Evolutionary conservation across 2,329 filamentous ascomycete genomes (phyloP).

Genomic region (Metarhizium robertsii): DNA sequence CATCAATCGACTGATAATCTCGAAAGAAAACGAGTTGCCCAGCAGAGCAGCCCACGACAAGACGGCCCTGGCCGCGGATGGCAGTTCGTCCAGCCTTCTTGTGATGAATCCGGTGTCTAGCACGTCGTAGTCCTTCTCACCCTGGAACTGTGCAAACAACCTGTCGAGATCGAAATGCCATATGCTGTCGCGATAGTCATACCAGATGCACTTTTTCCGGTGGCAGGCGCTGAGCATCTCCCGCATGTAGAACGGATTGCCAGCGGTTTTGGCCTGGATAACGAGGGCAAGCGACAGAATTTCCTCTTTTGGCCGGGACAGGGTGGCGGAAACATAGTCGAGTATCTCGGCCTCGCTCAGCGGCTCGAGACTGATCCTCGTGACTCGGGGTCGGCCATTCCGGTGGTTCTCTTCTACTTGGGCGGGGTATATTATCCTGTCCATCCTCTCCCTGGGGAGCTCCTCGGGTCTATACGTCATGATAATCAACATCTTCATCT

Average conservation of each 20-base stretch:
- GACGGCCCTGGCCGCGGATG: constrained; percentile 63
- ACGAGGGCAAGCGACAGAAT: constrained; percentile 72
- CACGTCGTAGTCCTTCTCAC: constrained; percentile 68
- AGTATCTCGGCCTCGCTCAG: constrained; percentile 72
- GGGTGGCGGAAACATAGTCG: constrained; percentile 71
- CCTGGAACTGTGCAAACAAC: constrained; percentile 77
- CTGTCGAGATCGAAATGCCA: constrained; percentile 84
- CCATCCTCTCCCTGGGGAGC: constrained; percentile 44
- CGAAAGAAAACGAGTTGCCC: constrained; percentile 77
- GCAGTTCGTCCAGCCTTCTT: constrained; percentile 66
- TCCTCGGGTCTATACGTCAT: constrained; percentile 67
- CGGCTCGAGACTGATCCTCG: constrained; percentile 61
- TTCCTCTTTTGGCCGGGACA: constrained; percentile 64
- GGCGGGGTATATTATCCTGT: constrained; percentile 42
- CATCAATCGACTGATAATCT: constrained; percentile 67
- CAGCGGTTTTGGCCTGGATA: constrained; percentile 78
- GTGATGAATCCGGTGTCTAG: constrained; percentile 77
- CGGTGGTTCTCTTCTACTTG: constrained; percentile 41
- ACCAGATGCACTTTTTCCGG: constrained; percentile 81
- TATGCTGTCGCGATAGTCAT: constrained; percentile 71
- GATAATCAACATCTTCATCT: constrained; percentile 73
- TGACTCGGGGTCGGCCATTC: constrained; percentile 47
- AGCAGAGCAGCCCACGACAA: constrained; percentile 80
- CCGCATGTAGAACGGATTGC: constrained; percentile 84
- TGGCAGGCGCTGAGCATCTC: constrained; percentile 86